Evolutionary conservation across 1,284 basidiomycete species (phyloP).

Genomic region (Ceratobasidium sp.): DNA sequence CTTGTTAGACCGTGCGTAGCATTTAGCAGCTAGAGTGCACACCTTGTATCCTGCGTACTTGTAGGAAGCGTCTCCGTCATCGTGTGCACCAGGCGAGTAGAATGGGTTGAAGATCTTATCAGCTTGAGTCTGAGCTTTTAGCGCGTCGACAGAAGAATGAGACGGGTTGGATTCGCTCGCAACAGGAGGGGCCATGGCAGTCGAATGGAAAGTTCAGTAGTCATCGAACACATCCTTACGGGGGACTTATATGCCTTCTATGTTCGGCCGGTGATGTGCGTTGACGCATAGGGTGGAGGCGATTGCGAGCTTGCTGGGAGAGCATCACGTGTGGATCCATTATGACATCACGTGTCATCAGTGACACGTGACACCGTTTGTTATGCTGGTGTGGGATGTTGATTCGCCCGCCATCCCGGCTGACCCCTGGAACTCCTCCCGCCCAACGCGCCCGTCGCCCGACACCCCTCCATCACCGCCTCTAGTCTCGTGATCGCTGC

Average conservation of each 20-base stretch:
- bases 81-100: conserved; percentile 67
- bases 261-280: conserved; percentile 20
- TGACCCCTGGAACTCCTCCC: conserved; percentile 33
- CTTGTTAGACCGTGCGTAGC: conserved; percentile 6
- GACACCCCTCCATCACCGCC: conserved; percentile 16
- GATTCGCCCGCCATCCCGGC: background rate
- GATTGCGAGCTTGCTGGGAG: conserved; percentile 39
- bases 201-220: background rate
- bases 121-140: conserved; percentile 15
- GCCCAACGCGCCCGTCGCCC: conserved; percentile 25
- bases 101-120: conserved; percentile 66
- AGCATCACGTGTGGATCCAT: background rate
- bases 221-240: background rate
- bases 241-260: background rate
- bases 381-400: conserved; percentile 25
- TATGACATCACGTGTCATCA: background rate
- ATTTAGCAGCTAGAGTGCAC: conserved; percentile 35
- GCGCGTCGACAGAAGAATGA: background rate
- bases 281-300: conserved; percentile 22
- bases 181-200: conserved; percentile 24
- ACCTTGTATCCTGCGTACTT: conserved; percentile 71
- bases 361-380: conserved; percentile 19
- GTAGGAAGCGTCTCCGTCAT: conserved; percentile 65
- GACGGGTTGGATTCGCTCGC: conserved; percentile 24
- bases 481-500: background rate